phyloP scores from a whole-genome alignment of 1,284 basidiomycete genomes.

The Irpex sp. region DNA sequence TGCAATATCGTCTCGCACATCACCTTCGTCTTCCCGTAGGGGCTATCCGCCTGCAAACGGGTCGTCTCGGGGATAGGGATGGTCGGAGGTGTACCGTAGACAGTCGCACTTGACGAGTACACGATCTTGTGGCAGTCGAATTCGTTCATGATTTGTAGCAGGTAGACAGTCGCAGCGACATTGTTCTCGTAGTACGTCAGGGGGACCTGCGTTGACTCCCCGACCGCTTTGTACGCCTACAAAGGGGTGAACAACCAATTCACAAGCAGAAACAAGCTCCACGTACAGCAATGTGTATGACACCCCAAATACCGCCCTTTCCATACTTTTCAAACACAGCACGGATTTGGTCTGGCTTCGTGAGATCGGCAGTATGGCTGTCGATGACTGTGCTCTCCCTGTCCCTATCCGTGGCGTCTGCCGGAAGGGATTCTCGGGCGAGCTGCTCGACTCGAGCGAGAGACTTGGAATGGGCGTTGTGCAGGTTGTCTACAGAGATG shows the following conservation, averaged over 20 bases:
- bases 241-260: background rate
- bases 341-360: constrained; percentile 66
- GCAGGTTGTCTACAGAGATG: constrained; percentile 89
- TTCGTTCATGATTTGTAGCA: constrained; percentile 84
- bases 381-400: constrained; percentile 71
- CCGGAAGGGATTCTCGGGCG: constrained; percentile 66
- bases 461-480: constrained; percentile 83
- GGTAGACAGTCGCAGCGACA: constrained; percentile 78
- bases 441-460: constrained; percentile 76
- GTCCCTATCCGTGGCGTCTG: constrained; percentile 61
- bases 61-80: constrained; percentile 97
- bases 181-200: constrained; percentile 93
- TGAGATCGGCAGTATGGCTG: constrained; percentile 71
- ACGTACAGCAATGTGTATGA: constrained; percentile 90
- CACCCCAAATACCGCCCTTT: constrained; percentile 95
- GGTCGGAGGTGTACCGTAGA: constrained; percentile 90
- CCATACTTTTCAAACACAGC: constrained; percentile 81
- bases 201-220: constrained; percentile 95
- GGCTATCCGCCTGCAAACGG: constrained; percentile 85
- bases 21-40: constrained; percentile 94
- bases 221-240: constrained; percentile 96
- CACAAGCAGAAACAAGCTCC: background rate
- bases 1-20: constrained; percentile 92
- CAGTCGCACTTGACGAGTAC: constrained; percentile 98
- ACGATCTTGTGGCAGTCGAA: constrained; percentile 85